phyloP scores from a whole-genome alignment of 1,284 basidiomycete genomes.

The Irpex sp. region DNA sequence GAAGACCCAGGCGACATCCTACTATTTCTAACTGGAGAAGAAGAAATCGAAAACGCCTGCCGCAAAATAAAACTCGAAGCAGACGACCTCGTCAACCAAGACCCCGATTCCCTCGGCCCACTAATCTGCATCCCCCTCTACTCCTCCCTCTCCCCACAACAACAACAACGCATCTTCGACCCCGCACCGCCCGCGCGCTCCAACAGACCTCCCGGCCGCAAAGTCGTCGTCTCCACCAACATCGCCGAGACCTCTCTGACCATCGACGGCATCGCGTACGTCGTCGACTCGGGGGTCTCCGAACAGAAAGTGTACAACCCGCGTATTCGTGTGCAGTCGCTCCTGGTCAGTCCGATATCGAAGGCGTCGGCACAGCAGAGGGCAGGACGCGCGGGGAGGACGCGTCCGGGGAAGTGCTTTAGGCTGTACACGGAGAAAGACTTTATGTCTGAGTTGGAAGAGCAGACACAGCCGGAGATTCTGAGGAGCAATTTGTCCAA shows the following conservation, averaged over 20 bases:
- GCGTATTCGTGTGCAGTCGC: slow-evolving; percentile 91
- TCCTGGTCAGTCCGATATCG: slow-evolving; percentile 93
- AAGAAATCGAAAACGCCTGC: slow-evolving; percentile 98
- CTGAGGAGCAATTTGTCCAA: slow-evolving; percentile 90
- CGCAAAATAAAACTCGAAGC: slow-evolving; percentile 90
- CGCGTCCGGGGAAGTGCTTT: slow-evolving; percentile 96
- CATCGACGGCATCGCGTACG: slow-evolving; percentile 98
- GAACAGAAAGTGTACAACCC: slow-evolving; percentile 99
- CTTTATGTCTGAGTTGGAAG: slow-evolving; percentile 93
- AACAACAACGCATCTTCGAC: slow-evolving; percentile 96
- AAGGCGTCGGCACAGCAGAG: slow-evolving; percentile 96
- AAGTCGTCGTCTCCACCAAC: slow-evolving; percentile 95
- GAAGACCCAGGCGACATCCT: slow-evolving; percentile 94
- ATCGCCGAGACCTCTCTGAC: slow-evolving; percentile 98
- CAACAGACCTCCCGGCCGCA: slow-evolving; percentile 83
- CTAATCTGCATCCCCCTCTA: slow-evolving; percentile 90
- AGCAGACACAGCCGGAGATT: slow-evolving; percentile 97
- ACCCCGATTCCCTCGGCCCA: slow-evolving; percentile 80
- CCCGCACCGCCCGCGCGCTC: slow-evolving; percentile 66
- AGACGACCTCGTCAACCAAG: slow-evolving; percentile 71
- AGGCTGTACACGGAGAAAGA: slow-evolving; percentile 96
- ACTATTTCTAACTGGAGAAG: slow-evolving; percentile 96
- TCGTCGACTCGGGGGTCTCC: slow-evolving; percentile 96
- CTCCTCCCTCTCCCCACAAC: slow-evolving; percentile 88
- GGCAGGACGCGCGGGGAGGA: slow-evolving; percentile 95